phyloP scores from a whole-genome alignment of 1,139 yeast species.

The Magnusiomyces magnusii region DNA sequence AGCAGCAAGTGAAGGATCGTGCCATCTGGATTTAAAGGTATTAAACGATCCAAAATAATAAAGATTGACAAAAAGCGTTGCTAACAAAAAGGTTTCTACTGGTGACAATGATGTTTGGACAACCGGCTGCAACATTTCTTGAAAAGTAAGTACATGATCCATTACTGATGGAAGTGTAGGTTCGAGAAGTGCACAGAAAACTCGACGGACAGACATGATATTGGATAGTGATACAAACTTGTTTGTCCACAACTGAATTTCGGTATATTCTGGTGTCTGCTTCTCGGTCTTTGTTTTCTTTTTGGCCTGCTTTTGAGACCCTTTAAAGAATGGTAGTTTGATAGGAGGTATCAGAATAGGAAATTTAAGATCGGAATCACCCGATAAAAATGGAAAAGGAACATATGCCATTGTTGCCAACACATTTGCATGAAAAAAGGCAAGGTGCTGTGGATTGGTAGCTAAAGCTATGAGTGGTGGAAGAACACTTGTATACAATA shows the following conservation, averaged over 20 bases:
- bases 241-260: not conserved
- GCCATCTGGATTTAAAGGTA: conserved; percentile 1
- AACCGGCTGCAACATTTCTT: not conserved
- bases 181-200: conserved; percentile 5
- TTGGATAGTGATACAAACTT: not conserved
- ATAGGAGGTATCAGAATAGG: not conserved
- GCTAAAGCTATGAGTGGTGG: conserved; percentile 7
- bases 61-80: conserved; percentile 3
- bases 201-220: conserved; percentile 4
- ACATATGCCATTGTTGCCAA: conserved; percentile 2
- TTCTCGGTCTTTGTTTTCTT: not conserved
- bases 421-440: conserved; percentile 6
- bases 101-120: conserved; percentile 3
- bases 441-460: conserved; percentile 7
- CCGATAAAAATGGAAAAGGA: not conserved
- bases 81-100: conserved; percentile 6
- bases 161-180: conserved; percentile 6
- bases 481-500: conserved; percentile 4
- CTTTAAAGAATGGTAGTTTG: not conserved
- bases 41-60: conserved; percentile 6
- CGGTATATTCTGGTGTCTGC: not conserved
- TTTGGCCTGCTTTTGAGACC: not conserved
- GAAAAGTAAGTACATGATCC: conserved; percentile 6
- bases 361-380: not conserved
- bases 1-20: not conserved